These are phyloP conservation scores for Carex kokanica DNA, from an alignment of 176 grass and related monocot species.

Conservation along the genomic window DNA sequence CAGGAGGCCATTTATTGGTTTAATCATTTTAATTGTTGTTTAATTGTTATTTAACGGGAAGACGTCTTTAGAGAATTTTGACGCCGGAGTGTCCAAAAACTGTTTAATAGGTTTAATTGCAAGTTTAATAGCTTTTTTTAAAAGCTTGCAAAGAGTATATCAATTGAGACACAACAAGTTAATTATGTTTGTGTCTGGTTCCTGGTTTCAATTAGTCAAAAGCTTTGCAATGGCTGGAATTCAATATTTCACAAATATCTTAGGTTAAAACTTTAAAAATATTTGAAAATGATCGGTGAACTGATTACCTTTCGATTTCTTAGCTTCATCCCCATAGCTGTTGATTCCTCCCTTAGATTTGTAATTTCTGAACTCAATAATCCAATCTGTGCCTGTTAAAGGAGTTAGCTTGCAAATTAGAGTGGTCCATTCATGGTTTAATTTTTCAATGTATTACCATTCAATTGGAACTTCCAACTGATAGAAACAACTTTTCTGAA, in stretches of 20 bases:
- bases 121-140: not conserved
- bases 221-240: not conserved
- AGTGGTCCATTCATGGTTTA: not conserved
- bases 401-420: constrained; percentile 11
- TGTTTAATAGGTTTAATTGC: not conserved
- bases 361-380: constrained; percentile 59
- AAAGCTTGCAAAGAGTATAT: not conserved
- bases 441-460: not conserved
- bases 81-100: not conserved
- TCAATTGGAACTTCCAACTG: not conserved
- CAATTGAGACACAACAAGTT: not conserved
- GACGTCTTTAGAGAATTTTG: not conserved
- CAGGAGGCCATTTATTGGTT: not conserved
- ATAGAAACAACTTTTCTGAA: not conserved
- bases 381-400: constrained; percentile 52
- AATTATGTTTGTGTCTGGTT: not conserved
- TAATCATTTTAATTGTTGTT: not conserved
- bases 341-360: constrained; percentile 60
- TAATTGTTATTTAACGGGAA: not conserved
- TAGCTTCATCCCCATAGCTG: constrained; percentile 49
- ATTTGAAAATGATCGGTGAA: not conserved
- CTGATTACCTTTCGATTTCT: constrained; percentile 57
- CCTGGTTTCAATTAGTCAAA: not conserved
- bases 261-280: not conserved
- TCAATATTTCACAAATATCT: not conserved